A percentile compares a stretch with the other conserved stretches of the same genome.
Conservation (phyloP, 306 rosid genomes). For the Comarum palustre region DNA sequence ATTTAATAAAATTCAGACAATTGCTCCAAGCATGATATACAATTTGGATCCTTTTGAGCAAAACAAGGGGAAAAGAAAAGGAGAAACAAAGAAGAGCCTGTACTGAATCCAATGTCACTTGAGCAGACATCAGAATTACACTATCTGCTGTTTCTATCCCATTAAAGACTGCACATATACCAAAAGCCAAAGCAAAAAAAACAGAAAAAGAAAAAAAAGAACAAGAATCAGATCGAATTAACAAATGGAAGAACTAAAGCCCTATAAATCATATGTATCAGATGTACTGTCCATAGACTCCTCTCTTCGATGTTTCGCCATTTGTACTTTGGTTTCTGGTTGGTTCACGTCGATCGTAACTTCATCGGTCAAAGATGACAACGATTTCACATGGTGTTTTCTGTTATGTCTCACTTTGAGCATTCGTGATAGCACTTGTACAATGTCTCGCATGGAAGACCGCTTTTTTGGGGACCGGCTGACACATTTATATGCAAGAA, state of each 20-base stretch:
- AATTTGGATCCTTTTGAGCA: conserved; percentile 25
- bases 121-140: conserved; percentile 17
- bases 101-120: conserved; percentile 30
- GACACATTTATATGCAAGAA: conserved; percentile 84
- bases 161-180: conserved; percentile 26
- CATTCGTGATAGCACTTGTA: conserved; percentile 68
- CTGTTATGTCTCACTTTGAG: conserved; percentile 53
- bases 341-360: conserved; percentile 58
- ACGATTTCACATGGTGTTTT: conserved; percentile 50
- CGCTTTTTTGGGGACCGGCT: conserved; percentile 68
- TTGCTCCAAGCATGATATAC: conserved; percentile 31
- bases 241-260: conserved; percentile 31
- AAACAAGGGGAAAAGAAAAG: conserved; percentile 3
- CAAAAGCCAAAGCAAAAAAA: conserved; percentile 23
- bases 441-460: conserved; percentile 89
- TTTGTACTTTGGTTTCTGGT: conserved; percentile 41
- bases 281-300: conserved; percentile 77
- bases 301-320: conserved; percentile 61
- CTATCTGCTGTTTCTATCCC: conserved; percentile 8
- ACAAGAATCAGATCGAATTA: conserved; percentile 22
- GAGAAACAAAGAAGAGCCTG: conserved; percentile 10
- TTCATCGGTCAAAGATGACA: conserved; percentile 65
- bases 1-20: too few species aligned
- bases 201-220: conserved; percentile 14
- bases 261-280: conserved; percentile 66